phyloP scores from a whole-genome alignment of 108 stramenopile genomes.

The Pelagomonas calceolata region DNA sequence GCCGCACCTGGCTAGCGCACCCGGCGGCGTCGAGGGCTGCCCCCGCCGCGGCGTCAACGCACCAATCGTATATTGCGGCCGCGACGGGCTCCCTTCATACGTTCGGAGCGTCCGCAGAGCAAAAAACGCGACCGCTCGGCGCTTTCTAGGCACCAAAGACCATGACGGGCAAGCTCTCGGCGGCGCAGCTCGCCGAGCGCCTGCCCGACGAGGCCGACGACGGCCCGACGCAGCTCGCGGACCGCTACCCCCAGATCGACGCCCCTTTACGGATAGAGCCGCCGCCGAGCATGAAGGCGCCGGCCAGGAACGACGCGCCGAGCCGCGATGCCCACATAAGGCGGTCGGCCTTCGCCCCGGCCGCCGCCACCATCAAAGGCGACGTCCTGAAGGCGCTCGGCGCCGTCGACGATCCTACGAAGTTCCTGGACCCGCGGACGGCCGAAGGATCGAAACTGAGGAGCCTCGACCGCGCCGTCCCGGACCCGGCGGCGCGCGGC shows the following conservation, averaged over 20 bases:
- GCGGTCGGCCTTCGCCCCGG: conserved; percentile 24
- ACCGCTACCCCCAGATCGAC: conserved; percentile 21
- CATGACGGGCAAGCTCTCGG: too few relatives aligned
- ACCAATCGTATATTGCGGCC: too few relatives aligned
- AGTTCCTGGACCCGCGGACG: not conserved
- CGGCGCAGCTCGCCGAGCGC: too few relatives aligned
- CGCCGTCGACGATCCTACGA: not conserved
- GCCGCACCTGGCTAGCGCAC: too few relatives aligned
- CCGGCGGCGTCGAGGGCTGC: too few relatives aligned
- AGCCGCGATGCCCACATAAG: conserved; percentile 5
- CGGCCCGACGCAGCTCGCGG: conserved; percentile 11
- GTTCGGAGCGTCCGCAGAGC: too few relatives aligned
- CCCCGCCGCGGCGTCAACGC: too few relatives aligned
- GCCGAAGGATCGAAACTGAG: conserved; percentile 11
- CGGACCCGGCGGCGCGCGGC: not conserved
- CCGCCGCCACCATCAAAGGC: conserved; percentile 20
- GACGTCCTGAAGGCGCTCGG: conserved; percentile 9
- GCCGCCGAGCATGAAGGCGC: conserved; percentile 5
- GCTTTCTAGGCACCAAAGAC: too few relatives aligned
- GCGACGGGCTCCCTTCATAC: too few relatives aligned
- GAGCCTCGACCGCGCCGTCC: not conserved
- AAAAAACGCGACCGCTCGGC: too few relatives aligned
- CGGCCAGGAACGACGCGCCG: not conserved
- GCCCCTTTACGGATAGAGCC: conserved; percentile 27
- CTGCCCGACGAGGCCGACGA: too few relatives aligned